Evolutionary conservation across 192 early-diverging fungal species (phyloP).

Genomic region (Linnemannia zychae): DNA sequence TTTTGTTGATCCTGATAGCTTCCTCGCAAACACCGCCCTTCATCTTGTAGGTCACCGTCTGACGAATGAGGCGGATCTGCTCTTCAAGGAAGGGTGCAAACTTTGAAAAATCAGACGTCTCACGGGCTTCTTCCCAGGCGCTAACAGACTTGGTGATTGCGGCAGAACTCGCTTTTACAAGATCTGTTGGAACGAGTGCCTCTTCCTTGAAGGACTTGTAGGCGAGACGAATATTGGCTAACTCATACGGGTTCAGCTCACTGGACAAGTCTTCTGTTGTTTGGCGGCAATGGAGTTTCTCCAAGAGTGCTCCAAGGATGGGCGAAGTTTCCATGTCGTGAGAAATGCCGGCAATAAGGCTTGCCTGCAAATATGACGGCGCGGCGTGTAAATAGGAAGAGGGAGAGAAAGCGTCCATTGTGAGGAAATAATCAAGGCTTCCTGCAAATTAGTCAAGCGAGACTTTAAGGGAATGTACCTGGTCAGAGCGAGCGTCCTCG

Average conservation of each 20-base stretch:
- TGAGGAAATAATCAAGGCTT: neutral
- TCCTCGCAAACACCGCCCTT: constrained; percentile 49
- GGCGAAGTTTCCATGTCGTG: constrained; percentile 40
- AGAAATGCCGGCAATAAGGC: constrained; percentile 34
- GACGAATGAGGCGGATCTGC: constrained; percentile 30
- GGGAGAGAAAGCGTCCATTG: neutral
- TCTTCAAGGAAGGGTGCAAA: constrained; percentile 54
- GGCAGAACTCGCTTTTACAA: constrained; percentile 28
- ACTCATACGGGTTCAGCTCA: constrained; percentile 46
- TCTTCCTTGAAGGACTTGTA: constrained; percentile 24
- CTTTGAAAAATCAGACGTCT: constrained; percentile 45
- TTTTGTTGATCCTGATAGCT: constrained; percentile 49
- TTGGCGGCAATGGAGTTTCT: constrained; percentile 30
- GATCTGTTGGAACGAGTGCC: constrained; percentile 28
- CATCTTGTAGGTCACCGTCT: constrained; percentile 38
- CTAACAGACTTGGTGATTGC: constrained; percentile 19
- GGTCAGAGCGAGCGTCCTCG: constrained; percentile 27
- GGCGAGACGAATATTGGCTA: constrained; percentile 43
- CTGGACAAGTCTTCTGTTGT: constrained; percentile 15
- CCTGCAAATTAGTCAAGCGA: neutral
- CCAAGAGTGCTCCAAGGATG: constrained; percentile 36
- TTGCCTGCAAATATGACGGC: neutral
- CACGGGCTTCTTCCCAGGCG: constrained; percentile 54
- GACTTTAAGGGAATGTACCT: neutral
- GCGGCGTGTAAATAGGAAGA: neutral